Conservation (phyloP, 2,329 filamentous ascomycete species). For the Bipolaris victoriae region DNA sequence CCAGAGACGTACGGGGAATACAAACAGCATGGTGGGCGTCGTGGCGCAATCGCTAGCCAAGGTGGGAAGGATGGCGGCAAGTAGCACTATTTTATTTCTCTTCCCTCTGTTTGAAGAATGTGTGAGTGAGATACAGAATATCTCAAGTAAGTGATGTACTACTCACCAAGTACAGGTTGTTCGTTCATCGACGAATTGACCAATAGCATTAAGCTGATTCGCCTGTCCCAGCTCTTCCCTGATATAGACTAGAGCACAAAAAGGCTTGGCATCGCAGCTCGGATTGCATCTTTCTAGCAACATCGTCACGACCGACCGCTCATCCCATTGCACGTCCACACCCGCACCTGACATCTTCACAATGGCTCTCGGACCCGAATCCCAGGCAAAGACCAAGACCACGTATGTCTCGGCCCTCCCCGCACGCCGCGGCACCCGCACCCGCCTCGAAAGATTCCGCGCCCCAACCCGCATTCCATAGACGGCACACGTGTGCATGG, state of each 20-base stretch:
- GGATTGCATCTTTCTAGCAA: conserved; percentile 20
- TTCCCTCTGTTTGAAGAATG: not conserved
- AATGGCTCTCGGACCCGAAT: conserved; percentile 42
- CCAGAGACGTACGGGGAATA: conserved; percentile 12
- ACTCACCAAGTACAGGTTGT: too few species aligned
- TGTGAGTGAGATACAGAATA: too few species aligned
- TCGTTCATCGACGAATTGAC: not conserved
- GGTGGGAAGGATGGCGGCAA: conserved; percentile 6
- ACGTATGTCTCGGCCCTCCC: conserved; percentile 32
- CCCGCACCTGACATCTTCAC: conserved; percentile 25
- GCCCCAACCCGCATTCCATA: conserved; percentile 10
- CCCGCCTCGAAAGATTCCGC: conserved; percentile 8
- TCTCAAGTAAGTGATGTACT: too few species aligned
- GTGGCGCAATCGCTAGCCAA: conserved; percentile 14
- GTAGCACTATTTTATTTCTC: not conserved
- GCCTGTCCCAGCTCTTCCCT: not conserved
- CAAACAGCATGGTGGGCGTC: conserved; percentile 13
- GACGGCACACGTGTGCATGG: conserved; percentile 12
- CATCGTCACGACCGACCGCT: conserved; percentile 26
- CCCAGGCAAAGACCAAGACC: conserved; percentile 35
- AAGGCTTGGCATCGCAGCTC: conserved; percentile 21
- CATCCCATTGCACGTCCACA: conserved; percentile 23
- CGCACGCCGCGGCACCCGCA: conserved; percentile 3
- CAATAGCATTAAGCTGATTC: conserved; percentile 2
- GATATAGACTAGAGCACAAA: not conserved